A percentile compares a stretch with the other conserved stretches of the same genome.
Conservation (phyloP, 306 rosid genomes). For the Malus sieversii region DNA sequence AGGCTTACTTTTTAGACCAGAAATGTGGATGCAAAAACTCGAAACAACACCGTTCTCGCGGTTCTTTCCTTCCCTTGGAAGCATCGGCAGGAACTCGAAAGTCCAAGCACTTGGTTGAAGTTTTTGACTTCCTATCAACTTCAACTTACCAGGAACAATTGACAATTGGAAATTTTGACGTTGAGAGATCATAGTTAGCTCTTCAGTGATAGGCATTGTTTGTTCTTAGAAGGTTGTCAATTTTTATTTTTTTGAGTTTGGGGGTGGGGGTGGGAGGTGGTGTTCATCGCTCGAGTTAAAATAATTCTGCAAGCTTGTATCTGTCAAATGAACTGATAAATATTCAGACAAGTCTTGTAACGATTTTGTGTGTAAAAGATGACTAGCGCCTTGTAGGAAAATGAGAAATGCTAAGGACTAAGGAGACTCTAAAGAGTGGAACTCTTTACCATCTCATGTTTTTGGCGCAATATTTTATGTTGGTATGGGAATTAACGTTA, state of each 20-base stretch:
- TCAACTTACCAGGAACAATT: conserved; percentile 13
- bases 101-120: conserved; percentile 17
- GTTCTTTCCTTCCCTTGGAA: conserved; percentile 25
- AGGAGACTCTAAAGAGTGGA: fast-evolving
- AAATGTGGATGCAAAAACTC: not conserved
- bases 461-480: no score
- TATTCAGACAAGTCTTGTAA: not conserved
- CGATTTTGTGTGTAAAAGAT: not conserved
- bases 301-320: not conserved
- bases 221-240: not conserved
- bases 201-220: not conserved
- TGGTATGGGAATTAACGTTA: fast-evolving
- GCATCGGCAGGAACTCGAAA: conserved; percentile 23
- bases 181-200: conserved; percentile 17
- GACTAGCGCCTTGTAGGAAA: not conserved
- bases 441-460: no score
- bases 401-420: no score
- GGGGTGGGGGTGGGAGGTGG: not conserved
- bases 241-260: no score
- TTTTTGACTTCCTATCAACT: conserved; percentile 37
- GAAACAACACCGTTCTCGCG: not conserved
- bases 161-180: conserved; percentile 29
- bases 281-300: not conserved
- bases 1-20: not conserved
- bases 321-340: not conserved